These are phyloP conservation scores for Fusarium redolens DNA, from an alignment of 2,329 filamentous ascomycete species.

Conservation along the genomic window DNA sequence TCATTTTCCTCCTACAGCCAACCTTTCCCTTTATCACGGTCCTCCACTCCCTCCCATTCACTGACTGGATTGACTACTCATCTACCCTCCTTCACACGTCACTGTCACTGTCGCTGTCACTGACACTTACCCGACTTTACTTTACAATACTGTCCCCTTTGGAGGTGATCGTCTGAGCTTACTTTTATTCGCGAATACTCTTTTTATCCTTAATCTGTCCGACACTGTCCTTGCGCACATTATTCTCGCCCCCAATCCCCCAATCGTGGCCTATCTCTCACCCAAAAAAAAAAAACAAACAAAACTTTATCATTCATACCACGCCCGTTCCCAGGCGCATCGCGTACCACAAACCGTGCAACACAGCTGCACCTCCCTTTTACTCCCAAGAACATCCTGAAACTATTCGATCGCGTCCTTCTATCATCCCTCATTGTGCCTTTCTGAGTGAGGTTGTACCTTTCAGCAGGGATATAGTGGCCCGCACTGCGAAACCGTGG, in stretches of 20 bases:
- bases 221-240: constrained; percentile 2
- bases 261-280: constrained; percentile 13
- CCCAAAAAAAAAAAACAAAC: not conserved
- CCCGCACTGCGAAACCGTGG: constrained; percentile 30
- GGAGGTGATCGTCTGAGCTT: constrained; percentile 23
- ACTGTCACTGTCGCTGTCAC: constrained; percentile 22
- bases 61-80: not conserved
- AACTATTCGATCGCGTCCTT: constrained; percentile 2
- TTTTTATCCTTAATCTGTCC: constrained; percentile 18
- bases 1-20: constrained; percentile 12
- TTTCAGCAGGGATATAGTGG: constrained; percentile 33
- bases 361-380: constrained; percentile 15
- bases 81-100: constrained; percentile 6
- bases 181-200: constrained; percentile 10
- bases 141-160: not conserved
- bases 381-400: not conserved
- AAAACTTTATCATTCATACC: constrained; percentile 24
- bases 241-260: constrained; percentile 1
- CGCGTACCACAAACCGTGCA: constrained; percentile 29
- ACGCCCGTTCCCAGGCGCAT: constrained; percentile 11
- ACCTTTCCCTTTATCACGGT: constrained; percentile 4
- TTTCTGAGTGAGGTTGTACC: constrained; percentile 12
- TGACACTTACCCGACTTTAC: not conserved
- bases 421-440: not conserved
- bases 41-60: constrained; percentile 1